Conservation (phyloP, 129 eudicot species). For the Ambrosia artemisiifolia region DNA sequence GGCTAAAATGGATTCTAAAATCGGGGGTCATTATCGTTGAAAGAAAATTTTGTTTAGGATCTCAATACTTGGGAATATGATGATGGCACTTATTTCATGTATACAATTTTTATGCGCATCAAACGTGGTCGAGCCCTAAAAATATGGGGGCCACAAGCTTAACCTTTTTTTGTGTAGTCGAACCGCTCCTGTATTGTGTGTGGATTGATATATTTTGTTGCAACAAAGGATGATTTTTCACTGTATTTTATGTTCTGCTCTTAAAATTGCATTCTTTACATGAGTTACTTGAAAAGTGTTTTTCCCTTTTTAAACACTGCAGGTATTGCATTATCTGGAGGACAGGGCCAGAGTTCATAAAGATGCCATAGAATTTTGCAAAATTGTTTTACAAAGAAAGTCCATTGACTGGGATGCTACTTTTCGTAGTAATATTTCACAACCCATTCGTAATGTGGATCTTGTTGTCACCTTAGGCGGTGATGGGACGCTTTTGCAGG, state of each 20-base stretch:
- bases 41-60: too few relatives aligned
- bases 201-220: slow-evolving; percentile 11
- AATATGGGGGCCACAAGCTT: too few relatives aligned
- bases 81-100: too few relatives aligned
- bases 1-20: too few relatives aligned
- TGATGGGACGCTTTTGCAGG: slow-evolving; percentile 86
- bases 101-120: too few relatives aligned
- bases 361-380: slow-evolving; percentile 66
- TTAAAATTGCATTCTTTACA: neutral
- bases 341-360: slow-evolving; percentile 64
- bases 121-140: too few relatives aligned
- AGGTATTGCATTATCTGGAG: slow-evolving; percentile 55
- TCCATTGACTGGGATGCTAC: slow-evolving; percentile 58
- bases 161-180: too few relatives aligned
- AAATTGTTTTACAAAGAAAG: slow-evolving; percentile 58
- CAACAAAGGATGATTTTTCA: neutral
- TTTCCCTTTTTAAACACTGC: slow-evolving; percentile 17
- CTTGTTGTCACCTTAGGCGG: slow-evolving; percentile 84
- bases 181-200: neutral
- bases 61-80: too few relatives aligned
- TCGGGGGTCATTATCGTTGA: too few relatives aligned
- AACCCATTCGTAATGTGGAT: slow-evolving; percentile 72
- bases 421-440: slow-evolving; percentile 49
- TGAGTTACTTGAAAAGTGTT: neutral
- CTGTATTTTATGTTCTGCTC: neutral